phyloP scores from a whole-genome alignment of 306 rosid genomes.

The Alnus glutinosa region DNA sequence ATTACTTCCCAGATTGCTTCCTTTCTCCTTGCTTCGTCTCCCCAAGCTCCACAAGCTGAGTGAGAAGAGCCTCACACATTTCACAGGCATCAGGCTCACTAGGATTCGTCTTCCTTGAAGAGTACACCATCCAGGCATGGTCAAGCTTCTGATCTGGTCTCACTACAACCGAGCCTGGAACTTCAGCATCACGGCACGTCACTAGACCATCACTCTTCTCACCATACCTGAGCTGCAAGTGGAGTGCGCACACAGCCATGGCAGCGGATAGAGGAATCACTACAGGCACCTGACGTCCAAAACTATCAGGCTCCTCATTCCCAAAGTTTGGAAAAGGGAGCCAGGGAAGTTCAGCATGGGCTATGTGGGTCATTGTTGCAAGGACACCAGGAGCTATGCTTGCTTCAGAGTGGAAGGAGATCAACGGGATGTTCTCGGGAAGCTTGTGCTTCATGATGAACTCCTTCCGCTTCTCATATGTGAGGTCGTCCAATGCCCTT shows the following conservation, averaged over 20 bases:
- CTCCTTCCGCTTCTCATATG: constrained; percentile 74
- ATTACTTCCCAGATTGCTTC: constrained; percentile 10
- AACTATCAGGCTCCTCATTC: constrained; percentile 28
- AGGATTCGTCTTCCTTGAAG: constrained; percentile 52
- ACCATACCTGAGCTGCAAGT: constrained; percentile 69
- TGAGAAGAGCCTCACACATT: constrained; percentile 78
- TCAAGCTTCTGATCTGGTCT: constrained; percentile 70
- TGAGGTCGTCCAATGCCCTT: constrained; percentile 76
- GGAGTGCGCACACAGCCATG: constrained; percentile 78
- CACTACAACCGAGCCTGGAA: constrained; percentile 79
- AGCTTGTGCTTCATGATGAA: constrained; percentile 72
- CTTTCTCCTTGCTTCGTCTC: constrained; percentile 31
- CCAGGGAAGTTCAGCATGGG: constrained; percentile 77
- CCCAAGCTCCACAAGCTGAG: constrained; percentile 74
- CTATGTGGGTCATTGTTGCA: constrained; percentile 80
- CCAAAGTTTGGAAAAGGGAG: constrained; percentile 44
- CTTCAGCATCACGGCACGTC: constrained; percentile 73
- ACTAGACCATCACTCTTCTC: constrained; percentile 81
- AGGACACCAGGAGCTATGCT: constrained; percentile 61
- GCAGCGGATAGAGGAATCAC: constrained; percentile 74
- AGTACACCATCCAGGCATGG: constrained; percentile 92
- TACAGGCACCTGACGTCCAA: constrained; percentile 57
- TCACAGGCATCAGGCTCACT: constrained; percentile 63
- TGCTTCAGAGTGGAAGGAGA: constrained; percentile 82
- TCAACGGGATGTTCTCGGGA: constrained; percentile 54